These are phyloP conservation scores for Diaporthe ampelina DNA, from an alignment of 2,329 filamentous ascomycete genomes.

Conservation along the genomic window DNA sequence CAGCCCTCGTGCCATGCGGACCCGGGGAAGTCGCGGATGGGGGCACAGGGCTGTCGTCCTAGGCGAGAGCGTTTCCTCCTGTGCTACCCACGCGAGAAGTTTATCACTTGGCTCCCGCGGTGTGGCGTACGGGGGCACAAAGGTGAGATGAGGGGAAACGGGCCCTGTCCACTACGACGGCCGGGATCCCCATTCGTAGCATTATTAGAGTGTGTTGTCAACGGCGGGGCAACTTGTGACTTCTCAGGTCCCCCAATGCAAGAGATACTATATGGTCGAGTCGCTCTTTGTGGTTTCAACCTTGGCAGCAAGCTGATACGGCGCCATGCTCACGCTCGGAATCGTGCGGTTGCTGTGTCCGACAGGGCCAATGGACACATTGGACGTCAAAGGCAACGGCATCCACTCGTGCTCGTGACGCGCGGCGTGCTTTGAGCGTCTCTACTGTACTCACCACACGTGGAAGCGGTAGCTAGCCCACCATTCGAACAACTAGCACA, in stretches of 20 bases:
- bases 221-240: background rate
- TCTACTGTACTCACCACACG: background rate
- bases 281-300: too few species aligned
- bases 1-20: background rate
- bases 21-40: slow-evolving; percentile 10
- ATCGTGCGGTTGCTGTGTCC: background rate
- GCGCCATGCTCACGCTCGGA: background rate
- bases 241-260: background rate
- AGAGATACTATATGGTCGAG: background rate
- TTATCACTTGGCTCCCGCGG: slow-evolving; percentile 8
- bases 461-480: background rate
- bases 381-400: background rate
- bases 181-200: background rate
- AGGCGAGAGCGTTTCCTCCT: slow-evolving; percentile 12
- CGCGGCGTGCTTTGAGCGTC: background rate
- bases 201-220: slow-evolving; percentile 19
- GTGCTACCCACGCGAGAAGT: slow-evolving; percentile 21
- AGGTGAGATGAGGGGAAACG: background rate
- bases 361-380: background rate
- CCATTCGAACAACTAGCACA: background rate
- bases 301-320: background rate
- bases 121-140: background rate
- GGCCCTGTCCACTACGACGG: background rate
- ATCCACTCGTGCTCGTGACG: background rate
- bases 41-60: background rate